Conservation (phyloP, 768 basidiomycete species). For the Mycena rebaudengoi region DNA sequence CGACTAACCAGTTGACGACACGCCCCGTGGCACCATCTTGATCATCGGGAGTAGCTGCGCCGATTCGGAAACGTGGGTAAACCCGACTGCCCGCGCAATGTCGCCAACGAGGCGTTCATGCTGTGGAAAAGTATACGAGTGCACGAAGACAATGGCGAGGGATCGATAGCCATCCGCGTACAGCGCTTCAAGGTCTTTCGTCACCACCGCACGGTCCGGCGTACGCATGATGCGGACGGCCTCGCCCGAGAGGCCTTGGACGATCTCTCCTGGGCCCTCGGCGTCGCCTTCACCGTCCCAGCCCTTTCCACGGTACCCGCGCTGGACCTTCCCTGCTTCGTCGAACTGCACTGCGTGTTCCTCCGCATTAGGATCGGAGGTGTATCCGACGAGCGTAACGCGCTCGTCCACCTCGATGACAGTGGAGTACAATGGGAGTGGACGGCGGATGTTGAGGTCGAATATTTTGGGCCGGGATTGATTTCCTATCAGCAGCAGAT, state of each 20-base stretch:
- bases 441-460: conserved; percentile 88
- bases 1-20: conserved; percentile 93
- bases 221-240: conserved; percentile 76
- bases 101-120: conserved; percentile 81
- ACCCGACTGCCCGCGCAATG: conserved; percentile 84
- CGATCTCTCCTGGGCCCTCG: conserved; percentile 83
- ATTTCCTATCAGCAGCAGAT: conserved; percentile 92
- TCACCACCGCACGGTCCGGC: conserved; percentile 62
- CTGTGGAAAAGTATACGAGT: conserved; percentile 91
- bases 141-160: conserved; percentile 87
- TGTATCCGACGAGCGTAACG: conserved; percentile 93
- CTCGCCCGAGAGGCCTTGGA: conserved; percentile 86
- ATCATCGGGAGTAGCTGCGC: conserved; percentile 92
- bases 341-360: conserved; percentile 82
- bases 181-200: conserved; percentile 70
- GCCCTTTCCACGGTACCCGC: conserved; percentile 79
- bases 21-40: conserved; percentile 93
- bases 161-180: conserved; percentile 88
- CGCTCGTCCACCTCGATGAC: conserved; percentile 89
- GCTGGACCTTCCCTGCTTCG: conserved; percentile 68
- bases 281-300: conserved; percentile 77
- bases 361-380: conserved; percentile 85
- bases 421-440: conserved; percentile 76
- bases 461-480: conserved; percentile 96
- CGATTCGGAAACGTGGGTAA: conserved; percentile 88